Evolutionary conservation across 2,329 filamentous ascomycete species (phyloP), one percentile per base, ranked within the genome.

Genomic region (Aureobasidium sp.): DNA sequence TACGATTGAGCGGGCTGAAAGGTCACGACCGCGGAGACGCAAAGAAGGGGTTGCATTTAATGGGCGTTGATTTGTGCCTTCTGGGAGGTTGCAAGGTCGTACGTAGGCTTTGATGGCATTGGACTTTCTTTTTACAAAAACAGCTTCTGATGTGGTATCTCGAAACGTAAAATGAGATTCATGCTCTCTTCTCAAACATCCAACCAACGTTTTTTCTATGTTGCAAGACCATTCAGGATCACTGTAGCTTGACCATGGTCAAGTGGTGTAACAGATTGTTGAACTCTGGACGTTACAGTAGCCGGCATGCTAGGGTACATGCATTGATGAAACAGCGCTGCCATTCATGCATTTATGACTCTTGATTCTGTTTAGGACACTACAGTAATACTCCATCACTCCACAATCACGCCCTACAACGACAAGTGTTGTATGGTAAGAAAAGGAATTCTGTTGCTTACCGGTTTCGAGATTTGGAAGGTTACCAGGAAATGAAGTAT

Each of bases 1-100:
- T 78, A 78, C 66, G 73, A 73, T 57, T 74, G 64, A 65, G 55
- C 35, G 42, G 15, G 13, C n/a, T 58, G 33, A 31, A 37, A 27
- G 38, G 17, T n/a, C 37, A 33, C 23, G 25, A 33, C 23, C n/a
- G 37, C 21, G 11, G 15, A 54, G 3, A 42, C 9, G 13, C 15
- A 13, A 7, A 27, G 37, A 27, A 29, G 9, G 27, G 8, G 8
- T 46, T 46, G 43, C 43, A 46, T 46, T 29, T 27, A 29, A 1
- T 29, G 23, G 25, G 43, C 43, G 43, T 46, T 46, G 43, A 27
- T 46, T 29, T 46, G 23, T 46, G 43, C 43, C 40, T 29, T n/a
- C n/a, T 29, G 27, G 27, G 27, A 29, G 27, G 23, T 7, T 8
- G 13, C n/a, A 7, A 42, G 43, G 43, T 17, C 23, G n/a, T 46